Conservation (phyloP, 2,329 filamentous ascomycete species). For the Sporothrix protearum region DNA sequence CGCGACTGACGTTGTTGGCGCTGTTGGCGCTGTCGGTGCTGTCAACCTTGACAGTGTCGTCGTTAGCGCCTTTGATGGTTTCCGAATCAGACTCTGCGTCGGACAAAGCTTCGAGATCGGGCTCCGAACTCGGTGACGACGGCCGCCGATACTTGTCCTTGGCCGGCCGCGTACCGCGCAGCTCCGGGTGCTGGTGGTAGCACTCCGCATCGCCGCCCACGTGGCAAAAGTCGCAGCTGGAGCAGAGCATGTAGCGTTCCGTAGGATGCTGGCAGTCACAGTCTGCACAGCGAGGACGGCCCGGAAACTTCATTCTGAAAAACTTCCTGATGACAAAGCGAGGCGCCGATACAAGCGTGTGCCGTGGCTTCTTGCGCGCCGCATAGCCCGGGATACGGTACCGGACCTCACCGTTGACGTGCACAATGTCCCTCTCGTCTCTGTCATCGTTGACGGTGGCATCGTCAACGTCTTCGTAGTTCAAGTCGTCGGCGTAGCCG, state of each 20-base stretch:
- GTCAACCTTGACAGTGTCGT: background rate
- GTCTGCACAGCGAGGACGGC: background rate
- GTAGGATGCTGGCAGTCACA: slow-evolving; percentile 16
- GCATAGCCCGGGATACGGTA: background rate
- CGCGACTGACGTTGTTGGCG: background rate
- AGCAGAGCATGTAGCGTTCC: slow-evolving; percentile 16
- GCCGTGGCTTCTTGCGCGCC: background rate
- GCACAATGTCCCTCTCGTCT: background rate
- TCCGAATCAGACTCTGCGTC: background rate
- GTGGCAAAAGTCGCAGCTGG: slow-evolving; percentile 20
- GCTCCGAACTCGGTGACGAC: background rate
- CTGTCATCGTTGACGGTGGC: background rate
- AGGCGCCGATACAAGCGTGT: background rate
- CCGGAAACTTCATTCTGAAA: slow-evolving; percentile 15
- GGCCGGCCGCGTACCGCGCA: slow-evolving; percentile 13
- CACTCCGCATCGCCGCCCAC: slow-evolving; percentile 21
- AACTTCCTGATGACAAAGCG: background rate
- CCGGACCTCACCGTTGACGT: slow-evolving; percentile 18
- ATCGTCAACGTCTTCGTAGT: background rate
- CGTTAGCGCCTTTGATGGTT: background rate
- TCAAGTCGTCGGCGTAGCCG: background rate
- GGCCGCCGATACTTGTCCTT: slow-evolving; percentile 13
- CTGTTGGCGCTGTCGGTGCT: background rate
- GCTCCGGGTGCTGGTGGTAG: slow-evolving; percentile 18
- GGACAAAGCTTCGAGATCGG: background rate